Base-by-base conservation (phyloP, 2,329 filamentous ascomycete species). In the Verticillium dahliae region DNA sequence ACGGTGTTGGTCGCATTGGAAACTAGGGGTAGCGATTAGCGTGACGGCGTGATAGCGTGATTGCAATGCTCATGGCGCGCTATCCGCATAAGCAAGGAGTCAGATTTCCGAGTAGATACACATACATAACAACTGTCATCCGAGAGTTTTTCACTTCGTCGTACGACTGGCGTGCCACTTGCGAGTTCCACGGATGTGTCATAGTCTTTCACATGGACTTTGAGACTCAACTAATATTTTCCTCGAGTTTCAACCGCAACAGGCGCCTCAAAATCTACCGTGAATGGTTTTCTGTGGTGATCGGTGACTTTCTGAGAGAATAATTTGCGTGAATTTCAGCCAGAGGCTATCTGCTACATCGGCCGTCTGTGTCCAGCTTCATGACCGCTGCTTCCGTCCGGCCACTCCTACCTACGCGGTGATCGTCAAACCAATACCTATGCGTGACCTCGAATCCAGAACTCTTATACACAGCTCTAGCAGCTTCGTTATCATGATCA, bases 351-450 rank as follows among this genome's bases (percentile, higher is more conserved):
- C 27, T 31, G 27, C 27, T 31, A 31, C 27, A 4, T 22, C 45
- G 9, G 9, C 15, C 45, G 3, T 10, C 3, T 13, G 18, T 27
- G 22, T 62, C 60, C 41, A 62, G 13, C 55, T 33, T 6, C 62
- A 65, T 65, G 1, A 65, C 60, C 5, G 57, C 63, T 45, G 61
- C 63, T 57, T 65, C 62, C 1, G 63, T 65, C 33, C 37, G 35
- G n/a, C 33, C 10, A 11, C 22, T 41, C 18, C 59, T 31, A 3
- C 63, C 62, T 14, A 41, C 45, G 10, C 63, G 57, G 7, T 52
- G 50, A 38, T 63, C 62, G 15, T 63, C 35, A n/a, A 63, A 63
- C 57, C 59, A 63, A 18, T 65, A 65, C 22, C 63, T 62, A 34
- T 62, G 45, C n/a, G 60, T 58, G 1, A 59, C 13, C 18, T 34